Base-by-base conservation (phyloP, 768 basidiomycete species). In the Leccinum arenicola region DNA sequence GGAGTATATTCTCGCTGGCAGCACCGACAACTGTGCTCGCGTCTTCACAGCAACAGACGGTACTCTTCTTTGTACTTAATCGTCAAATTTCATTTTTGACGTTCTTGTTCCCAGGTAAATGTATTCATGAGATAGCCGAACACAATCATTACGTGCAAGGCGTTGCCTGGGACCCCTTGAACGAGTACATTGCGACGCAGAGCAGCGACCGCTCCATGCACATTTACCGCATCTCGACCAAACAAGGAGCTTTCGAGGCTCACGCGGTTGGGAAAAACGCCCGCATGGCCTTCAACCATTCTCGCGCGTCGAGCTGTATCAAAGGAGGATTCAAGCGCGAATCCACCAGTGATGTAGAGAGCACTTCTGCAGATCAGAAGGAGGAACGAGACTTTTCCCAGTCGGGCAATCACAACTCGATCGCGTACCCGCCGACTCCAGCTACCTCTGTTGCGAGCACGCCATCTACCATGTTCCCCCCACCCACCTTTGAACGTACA, bases 121-220 rank as follows among this genome's bases (percentile, higher is more conserved):
- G 91, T 67, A 82, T 97, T 12, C 84, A 87, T 65, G 92, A 95
- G 72, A 89, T 95, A 60, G 89, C 92, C 1, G 96, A 98, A 68
- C 97, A 99, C 73, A 85, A 83, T 35, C 96, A 98, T 73, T 98
- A 92, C 70, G 97, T 99, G 0, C 97, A 99, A 77, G 97, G 97
- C 9, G 97, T 98, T 29, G 93, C 96, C 0, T 99, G 97, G 97
- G 97, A 99, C 64, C 97, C 97, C 1, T 75, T 97, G 66, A 95
- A 96, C 72, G 93, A 97, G 73, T 98, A 91, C 70, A 92, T 99
- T 61, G 95, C 97, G 4, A 98, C 97, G 0, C 97, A 99, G 70
- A 94, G 92, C 73, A 93, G 89, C 68, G 97, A 99, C 74, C 83
- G 96, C 50, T 90, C 94, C 21, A 96, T 98, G 85, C 94, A 98